These are phyloP conservation scores for Quercus gilva DNA, from an alignment of 306 rosid genomes.

Conservation along the genomic window DNA sequence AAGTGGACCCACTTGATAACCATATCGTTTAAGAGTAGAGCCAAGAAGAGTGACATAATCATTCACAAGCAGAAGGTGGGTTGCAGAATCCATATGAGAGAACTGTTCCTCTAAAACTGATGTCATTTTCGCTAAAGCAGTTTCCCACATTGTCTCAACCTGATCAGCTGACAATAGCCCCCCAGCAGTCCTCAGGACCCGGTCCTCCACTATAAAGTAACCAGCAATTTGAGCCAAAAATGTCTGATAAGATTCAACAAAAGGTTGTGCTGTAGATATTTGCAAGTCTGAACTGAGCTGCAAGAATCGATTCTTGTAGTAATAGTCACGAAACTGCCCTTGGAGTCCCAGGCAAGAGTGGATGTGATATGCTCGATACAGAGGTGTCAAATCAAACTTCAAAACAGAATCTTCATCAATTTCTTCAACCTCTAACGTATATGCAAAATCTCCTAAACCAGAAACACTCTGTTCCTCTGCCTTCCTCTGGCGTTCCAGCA, in stretches of 20 bases:
- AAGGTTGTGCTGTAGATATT: slow-evolving; percentile 66
- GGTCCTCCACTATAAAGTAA: slow-evolving; percentile 91
- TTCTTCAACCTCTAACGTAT: slow-evolving; percentile 68
- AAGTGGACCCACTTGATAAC: slow-evolving; percentile 69
- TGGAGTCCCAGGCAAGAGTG: slow-evolving; percentile 77
- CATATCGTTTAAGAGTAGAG: slow-evolving; percentile 72
- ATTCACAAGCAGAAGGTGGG: slow-evolving; percentile 85
- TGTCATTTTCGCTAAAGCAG: slow-evolving; percentile 62
- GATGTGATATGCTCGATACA: slow-evolving; percentile 90
- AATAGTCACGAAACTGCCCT: slow-evolving; percentile 78
- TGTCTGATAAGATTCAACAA: slow-evolving; percentile 76
- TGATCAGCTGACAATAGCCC: slow-evolving; percentile 67
- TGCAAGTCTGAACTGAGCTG: slow-evolving; percentile 90
- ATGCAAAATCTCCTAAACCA: slow-evolving; percentile 45
- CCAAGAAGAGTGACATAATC: slow-evolving; percentile 86
- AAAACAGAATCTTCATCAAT: slow-evolving; percentile 63
- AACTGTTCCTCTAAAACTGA: slow-evolving; percentile 70
- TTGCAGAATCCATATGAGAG: slow-evolving; percentile 67
- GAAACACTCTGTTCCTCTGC: slow-evolving; percentile 55
- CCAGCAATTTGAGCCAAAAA: slow-evolving; percentile 88
- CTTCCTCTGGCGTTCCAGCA: slow-evolving; percentile 65
- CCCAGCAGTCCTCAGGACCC: slow-evolving; percentile 73
- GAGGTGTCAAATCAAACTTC: slow-evolving; percentile 80
- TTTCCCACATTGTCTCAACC: slow-evolving; percentile 83
- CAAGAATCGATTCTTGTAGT: slow-evolving; percentile 77